phyloP scores from a whole-genome alignment of 441 rosid genomes.

The Euphorbia schlechtendalii region DNA sequence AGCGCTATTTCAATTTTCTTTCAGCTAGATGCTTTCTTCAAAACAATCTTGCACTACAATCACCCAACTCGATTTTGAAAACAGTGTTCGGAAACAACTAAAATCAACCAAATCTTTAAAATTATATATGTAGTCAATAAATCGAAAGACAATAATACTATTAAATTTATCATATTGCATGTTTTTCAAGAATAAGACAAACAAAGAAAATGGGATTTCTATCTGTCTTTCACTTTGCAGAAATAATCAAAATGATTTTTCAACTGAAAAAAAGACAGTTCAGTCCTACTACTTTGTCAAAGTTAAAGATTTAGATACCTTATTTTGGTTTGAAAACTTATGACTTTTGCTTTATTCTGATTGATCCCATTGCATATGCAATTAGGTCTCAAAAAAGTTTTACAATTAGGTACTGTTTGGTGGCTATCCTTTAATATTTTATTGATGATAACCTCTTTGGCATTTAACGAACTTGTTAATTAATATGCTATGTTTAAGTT shows the following conservation, averaged over 20 bases:
- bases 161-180: not conserved
- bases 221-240: not conserved
- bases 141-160: too few species aligned
- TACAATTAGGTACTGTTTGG: not conserved
- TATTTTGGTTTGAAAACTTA: not conserved
- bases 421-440: not conserved
- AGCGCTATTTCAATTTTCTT: too few species aligned
- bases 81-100: too few species aligned
- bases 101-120: too few species aligned
- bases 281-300: not conserved
- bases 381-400: not conserved
- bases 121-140: too few species aligned
- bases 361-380: not conserved
- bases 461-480: not conserved
- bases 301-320: not conserved
- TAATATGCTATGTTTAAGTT: too few species aligned
- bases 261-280: not conserved
- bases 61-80: too few species aligned
- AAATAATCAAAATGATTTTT: not conserved
- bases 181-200: not conserved
- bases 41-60: too few species aligned
- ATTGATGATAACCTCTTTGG: not conserved
- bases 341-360: slow-evolving; percentile 1
- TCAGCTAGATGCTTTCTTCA: too few species aligned
- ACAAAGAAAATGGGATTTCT: not conserved